Base-by-base conservation (phyloP, 2,329 filamentous ascomycete genomes). In the Trichoderma oligosporum region DNA sequence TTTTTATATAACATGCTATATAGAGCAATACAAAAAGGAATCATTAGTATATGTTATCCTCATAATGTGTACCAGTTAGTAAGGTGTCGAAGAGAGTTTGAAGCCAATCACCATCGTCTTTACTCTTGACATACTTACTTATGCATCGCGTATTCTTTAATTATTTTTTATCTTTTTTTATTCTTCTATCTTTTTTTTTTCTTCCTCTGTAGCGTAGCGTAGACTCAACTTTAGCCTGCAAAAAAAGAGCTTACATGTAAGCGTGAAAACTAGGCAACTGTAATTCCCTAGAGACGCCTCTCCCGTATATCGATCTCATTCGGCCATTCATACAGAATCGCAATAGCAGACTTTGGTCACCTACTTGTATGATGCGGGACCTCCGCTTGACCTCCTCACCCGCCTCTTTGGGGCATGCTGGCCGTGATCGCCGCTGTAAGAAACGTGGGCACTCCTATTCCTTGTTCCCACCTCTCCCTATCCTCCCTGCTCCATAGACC, bases 371-470 rank as follows among this genome's bases (percentile, higher is more conserved):
- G 36, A 42, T 49, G 44, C 54, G 55, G 55, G 45, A 11, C 35
- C 41, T 47, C 56, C 56, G 41, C 42, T 31, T 41, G 31, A 7
- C 27, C 49, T n/a, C n/a, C n/a, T 46, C 38, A 47, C 35, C 41
- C 56, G 35, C 56, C 48, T 58, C 39, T 53, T 58, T 53, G 48
- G 48, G 47, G 20, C 56, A 58, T 53, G 33, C 33, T 33, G 24
- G 39, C 48, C 56, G 46, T 41, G 48, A 53, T 53, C 48, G 56
- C 47, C 56, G 38, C 39, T 22, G 39, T 18, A 33, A 38, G 48
- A 35, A 18, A 33, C 48, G 24, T 35, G 42, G 41, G 4, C 42
- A 20, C 29, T 57, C 20, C 38, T 27, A n/a, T 36, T 29, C 31
- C 31, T 12, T 7, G 33, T 47, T 39, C 24, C 53, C 53, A 47